Evolutionary conservation across 1,284 basidiomycete species (phyloP).

Genomic region (Cryptococcus sp.): DNA sequence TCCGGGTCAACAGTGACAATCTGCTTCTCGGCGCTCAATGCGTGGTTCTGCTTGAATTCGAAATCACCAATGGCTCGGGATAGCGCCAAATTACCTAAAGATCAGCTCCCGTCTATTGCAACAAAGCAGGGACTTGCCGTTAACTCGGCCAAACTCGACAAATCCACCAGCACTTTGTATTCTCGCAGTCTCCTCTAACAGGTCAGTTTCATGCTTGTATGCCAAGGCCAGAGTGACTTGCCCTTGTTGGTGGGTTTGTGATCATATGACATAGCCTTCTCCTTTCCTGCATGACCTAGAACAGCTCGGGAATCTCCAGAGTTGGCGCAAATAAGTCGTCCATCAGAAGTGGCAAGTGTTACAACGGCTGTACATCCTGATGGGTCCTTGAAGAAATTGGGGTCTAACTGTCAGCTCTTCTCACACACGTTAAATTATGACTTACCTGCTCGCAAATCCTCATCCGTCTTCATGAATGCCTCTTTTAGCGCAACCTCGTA

Average conservation of each 20-base stretch:
- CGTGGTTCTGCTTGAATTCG: constrained; percentile 93
- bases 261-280: constrained; percentile 84
- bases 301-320: constrained; percentile 95
- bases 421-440: constrained; percentile 4
- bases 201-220: no score
- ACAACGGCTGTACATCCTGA: constrained; percentile 97
- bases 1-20: constrained; percentile 96
- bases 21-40: constrained; percentile 78
- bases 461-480: constrained; percentile 90
- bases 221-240: no score
- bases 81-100: constrained; percentile 84
- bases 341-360: constrained; percentile 71
- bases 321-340: constrained; percentile 81
- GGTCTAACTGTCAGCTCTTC: constrained; percentile 55
- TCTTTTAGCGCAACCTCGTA: constrained; percentile 78
- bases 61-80: constrained; percentile 97
- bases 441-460: constrained; percentile 82
- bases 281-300: constrained; percentile 78
- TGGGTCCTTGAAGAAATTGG: constrained; percentile 80
- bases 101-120: constrained; percentile 1
- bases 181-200: constrained; percentile 79
- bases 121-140: constrained; percentile 60
- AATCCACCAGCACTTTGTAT: constrained; percentile 94
- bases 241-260: constrained; percentile 91
- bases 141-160: constrained; percentile 95